These are phyloP conservation scores for Leishmania aethiopica DNA, from an alignment of 208 protist genomes.

Conservation along the genomic window DNA sequence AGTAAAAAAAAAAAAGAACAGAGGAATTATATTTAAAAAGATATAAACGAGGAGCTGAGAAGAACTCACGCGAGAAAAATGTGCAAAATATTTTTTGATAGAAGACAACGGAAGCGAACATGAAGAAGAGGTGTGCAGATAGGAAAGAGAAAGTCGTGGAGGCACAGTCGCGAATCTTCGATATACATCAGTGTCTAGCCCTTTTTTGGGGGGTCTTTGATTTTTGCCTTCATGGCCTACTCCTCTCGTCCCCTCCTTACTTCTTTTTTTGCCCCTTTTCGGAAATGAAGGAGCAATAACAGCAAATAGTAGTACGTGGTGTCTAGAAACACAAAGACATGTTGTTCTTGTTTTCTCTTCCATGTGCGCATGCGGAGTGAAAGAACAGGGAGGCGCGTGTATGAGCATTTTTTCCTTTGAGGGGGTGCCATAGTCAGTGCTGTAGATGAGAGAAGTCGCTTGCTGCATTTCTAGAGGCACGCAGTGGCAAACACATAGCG, in stretches of 20 bases:
- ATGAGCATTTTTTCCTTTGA: neutral
- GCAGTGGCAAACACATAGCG: neutral
- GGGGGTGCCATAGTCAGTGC: neutral
- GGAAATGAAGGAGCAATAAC: neutral
- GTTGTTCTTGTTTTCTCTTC: neutral
- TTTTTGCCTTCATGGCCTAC: neutral
- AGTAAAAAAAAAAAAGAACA: conserved; percentile 2
- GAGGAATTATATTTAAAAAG: neutral
- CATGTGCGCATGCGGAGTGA: conserved; percentile 7
- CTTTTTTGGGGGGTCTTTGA: neutral
- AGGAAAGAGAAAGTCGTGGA: neutral
- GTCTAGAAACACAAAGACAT: neutral
- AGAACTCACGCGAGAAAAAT: conserved; percentile 28
- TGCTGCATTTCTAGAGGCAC: neutral
- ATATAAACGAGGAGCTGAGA: neutral
- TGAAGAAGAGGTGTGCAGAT: neutral
- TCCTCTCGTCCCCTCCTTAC: neutral
- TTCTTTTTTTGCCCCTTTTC: neutral
- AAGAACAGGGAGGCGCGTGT: neutral
- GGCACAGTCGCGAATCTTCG: neutral
- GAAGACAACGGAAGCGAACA: neutral
- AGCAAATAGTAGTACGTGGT: neutral
- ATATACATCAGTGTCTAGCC: neutral
- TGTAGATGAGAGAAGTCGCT: neutral
- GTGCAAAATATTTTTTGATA: conserved; percentile 7